Evolutionary conservation across 1,139 yeast species (phyloP).

Genomic region (Scheffersomyces stambukii): DNA sequence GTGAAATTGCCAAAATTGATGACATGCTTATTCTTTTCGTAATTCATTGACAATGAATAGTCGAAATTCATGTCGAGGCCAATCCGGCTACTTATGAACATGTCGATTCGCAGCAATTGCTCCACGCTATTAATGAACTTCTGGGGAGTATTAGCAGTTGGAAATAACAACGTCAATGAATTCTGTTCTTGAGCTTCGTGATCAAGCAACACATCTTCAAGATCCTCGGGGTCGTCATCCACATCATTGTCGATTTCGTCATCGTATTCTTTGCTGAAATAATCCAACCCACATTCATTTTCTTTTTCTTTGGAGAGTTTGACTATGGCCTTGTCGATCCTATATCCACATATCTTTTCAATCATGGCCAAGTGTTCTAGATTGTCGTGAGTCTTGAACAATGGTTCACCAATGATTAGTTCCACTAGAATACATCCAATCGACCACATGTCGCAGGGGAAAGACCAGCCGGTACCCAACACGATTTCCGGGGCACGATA

Average conservation of each 20-base stretch:
- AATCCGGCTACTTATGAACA: slow-evolving; percentile 36
- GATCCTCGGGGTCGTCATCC: slow-evolving; percentile 18
- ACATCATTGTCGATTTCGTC: slow-evolving; percentile 14
- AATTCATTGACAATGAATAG: slow-evolving; percentile 37
- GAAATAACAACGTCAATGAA: slow-evolving; percentile 30
- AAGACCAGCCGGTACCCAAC: slow-evolving; percentile 88
- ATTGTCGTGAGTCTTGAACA: slow-evolving; percentile 93
- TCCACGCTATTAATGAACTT: slow-evolving; percentile 52
- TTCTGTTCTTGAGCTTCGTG: slow-evolving; percentile 23
- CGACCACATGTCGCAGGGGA: slow-evolving; percentile 95
- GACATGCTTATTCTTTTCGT: slow-evolving; percentile 36
- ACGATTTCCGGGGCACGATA: slow-evolving; percentile 97
- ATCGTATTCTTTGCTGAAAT: slow-evolving; percentile 28
- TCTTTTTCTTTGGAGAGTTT: slow-evolving; percentile 30
- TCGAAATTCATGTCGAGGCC: slow-evolving; percentile 42
- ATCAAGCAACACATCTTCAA: slow-evolving; percentile 29
- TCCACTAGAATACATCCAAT: slow-evolving; percentile 92
- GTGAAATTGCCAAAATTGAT: slow-evolving; percentile 52
- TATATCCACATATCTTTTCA: slow-evolving; percentile 64
- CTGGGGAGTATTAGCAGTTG: slow-evolving; percentile 34
- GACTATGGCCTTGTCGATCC: slow-evolving; percentile 37
- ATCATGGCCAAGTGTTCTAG: slow-evolving; percentile 93
- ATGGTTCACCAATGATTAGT: slow-evolving; percentile 89
- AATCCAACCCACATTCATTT: slow-evolving; percentile 42
- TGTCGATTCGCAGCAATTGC: slow-evolving; percentile 48